A percentile compares a stretch with the other conserved stretches of the same genome.
Evolutionary conservation across 2,329 filamentous ascomycete genomes (phyloP).

Genomic region (Macroventuria anomochaeta): DNA sequence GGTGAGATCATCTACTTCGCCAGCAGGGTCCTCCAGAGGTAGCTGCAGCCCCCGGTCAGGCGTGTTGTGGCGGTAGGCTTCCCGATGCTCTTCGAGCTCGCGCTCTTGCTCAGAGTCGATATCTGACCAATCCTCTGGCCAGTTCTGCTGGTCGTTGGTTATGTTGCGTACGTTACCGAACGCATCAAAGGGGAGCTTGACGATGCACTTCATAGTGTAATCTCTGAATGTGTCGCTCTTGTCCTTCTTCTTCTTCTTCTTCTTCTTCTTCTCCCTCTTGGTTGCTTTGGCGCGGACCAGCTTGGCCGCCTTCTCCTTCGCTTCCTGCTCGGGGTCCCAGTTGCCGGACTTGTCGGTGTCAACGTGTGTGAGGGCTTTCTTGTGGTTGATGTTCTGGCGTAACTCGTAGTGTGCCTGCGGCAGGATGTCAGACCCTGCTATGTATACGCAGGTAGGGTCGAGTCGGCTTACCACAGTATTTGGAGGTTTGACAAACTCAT

Average conservation of each 20-base stretch:
- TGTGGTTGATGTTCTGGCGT: slow-evolving; percentile 33
- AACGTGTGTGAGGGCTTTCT: slow-evolving; percentile 35
- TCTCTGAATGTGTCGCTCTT: slow-evolving; percentile 8
- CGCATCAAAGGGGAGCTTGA: slow-evolving; percentile 19
- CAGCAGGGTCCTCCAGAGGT: slow-evolving; percentile 32
- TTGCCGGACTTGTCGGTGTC: slow-evolving; percentile 49
- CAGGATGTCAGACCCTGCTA: not conserved
- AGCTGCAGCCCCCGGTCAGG: slow-evolving; percentile 19
- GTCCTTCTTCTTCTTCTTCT: slow-evolving; percentile 11
- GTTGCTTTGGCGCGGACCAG: slow-evolving; percentile 19
- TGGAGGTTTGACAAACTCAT: slow-evolving; percentile 18
- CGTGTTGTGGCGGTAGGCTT: slow-evolving; percentile 18
- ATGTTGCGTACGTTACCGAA: slow-evolving; percentile 31
- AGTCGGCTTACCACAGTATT: slow-evolving; percentile 19
- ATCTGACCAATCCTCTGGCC: slow-evolving; percentile 35
- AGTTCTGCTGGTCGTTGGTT: slow-evolving; percentile 35
- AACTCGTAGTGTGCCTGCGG: slow-evolving; percentile 28
- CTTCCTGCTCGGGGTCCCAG: slow-evolving; percentile 41
- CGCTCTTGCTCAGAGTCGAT: slow-evolving; percentile 26
- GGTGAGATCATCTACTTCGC: slow-evolving; percentile 36
- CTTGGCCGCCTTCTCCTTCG: slow-evolving; percentile 5
- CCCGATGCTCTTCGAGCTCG: slow-evolving; percentile 14
- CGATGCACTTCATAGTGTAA: slow-evolving; percentile 26
- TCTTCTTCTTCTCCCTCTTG: slow-evolving; percentile 24
- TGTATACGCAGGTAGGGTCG: not conserved